Percentiles rank a stretch among this genome's conserved stretches.
phyloP scores from a whole-genome alignment of 140 eudicot species.

The Anethum foeniculum region DNA sequence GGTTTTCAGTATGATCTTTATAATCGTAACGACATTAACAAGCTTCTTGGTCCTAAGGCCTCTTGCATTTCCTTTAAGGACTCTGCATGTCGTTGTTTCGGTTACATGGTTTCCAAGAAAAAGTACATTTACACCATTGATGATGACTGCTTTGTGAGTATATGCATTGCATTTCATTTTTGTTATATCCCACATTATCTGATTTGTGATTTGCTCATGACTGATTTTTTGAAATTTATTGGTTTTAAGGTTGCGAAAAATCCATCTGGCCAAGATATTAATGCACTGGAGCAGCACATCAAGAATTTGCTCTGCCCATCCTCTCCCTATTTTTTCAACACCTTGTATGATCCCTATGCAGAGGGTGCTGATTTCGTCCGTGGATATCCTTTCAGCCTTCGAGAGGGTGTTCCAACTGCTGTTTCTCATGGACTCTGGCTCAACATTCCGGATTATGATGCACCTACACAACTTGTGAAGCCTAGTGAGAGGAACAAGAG shows the following conservation, averaged over 20 bases:
- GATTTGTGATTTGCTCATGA: background rate
- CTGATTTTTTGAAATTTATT: background rate
- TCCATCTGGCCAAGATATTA: constrained; percentile 53
- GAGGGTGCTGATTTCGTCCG: constrained; percentile 65
- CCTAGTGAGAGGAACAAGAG: constrained; percentile 63
- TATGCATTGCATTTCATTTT: background rate
- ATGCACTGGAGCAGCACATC: constrained; percentile 54
- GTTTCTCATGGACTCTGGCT: constrained; percentile 70
- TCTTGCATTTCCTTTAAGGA: constrained; percentile 55
- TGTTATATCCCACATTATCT: too few species aligned
- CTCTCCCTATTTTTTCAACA: constrained; percentile 57
- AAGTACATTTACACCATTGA: constrained; percentile 56
- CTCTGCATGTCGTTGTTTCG: constrained; percentile 52
- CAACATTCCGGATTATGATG: constrained; percentile 64
- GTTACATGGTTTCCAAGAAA: constrained; percentile 45
- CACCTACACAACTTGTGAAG: constrained; percentile 65
- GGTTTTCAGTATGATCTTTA: constrained; percentile 50
- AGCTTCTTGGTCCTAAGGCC: constrained; percentile 48
- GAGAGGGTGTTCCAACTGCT: constrained; percentile 59
- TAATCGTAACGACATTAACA: constrained; percentile 43
- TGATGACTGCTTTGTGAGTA: constrained; percentile 52
- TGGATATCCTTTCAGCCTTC: constrained; percentile 54
- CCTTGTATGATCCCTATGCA: constrained; percentile 53
- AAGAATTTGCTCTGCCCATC: constrained; percentile 47
- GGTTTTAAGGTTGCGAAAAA: constrained; percentile 47